phyloP scores from a whole-genome alignment of 352 stramenopile genomes.

The Phytophthora cajani region DNA sequence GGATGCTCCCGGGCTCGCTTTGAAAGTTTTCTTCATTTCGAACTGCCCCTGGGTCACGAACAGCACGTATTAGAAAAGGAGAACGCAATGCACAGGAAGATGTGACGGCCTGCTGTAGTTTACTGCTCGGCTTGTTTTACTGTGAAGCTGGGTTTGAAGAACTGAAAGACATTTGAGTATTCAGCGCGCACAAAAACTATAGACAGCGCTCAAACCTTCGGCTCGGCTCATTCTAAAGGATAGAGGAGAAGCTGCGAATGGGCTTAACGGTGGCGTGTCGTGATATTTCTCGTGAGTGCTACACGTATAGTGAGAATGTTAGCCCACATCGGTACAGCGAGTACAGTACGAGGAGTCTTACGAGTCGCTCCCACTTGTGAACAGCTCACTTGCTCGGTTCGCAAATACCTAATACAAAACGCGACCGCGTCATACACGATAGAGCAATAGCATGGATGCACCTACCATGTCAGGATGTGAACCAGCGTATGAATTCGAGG shows the following conservation, averaged over 20 bases:
- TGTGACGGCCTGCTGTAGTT: not conserved
- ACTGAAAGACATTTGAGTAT: slow-evolving; percentile 19
- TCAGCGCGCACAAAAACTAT: not conserved
- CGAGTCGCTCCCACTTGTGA: slow-evolving; percentile 3
- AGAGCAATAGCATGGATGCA: not conserved
- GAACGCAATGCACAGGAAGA: not conserved
- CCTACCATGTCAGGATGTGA: slow-evolving; percentile 23
- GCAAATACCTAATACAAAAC: slow-evolving; percentile 16
- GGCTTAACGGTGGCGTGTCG: slow-evolving; percentile 9
- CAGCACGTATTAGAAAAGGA: slow-evolving; percentile 3
- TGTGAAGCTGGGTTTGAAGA: slow-evolving; percentile 35
- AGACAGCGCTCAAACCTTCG: slow-evolving; percentile 26
- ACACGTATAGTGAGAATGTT: slow-evolving; percentile 12
- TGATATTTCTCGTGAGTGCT: slow-evolving; percentile 6
- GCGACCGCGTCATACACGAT: not conserved
- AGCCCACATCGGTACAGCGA: not conserved
- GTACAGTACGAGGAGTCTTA: slow-evolving; percentile 13
- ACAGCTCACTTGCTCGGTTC: not conserved
- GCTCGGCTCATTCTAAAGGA: slow-evolving; percentile 44
- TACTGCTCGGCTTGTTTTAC: slow-evolving; percentile 11
- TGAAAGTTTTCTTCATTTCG: slow-evolving; percentile 3
- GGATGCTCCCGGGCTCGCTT: slow-evolving; percentile 14
- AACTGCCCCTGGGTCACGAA: slow-evolving; percentile 6
- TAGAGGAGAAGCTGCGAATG: slow-evolving; percentile 22
- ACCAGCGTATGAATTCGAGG: slow-evolving; percentile 2